A percentile compares a stretch with the other conserved stretches of the same genome.
Conservation (phyloP, 257 asterid species). For the Coffea eugenioides region DNA sequence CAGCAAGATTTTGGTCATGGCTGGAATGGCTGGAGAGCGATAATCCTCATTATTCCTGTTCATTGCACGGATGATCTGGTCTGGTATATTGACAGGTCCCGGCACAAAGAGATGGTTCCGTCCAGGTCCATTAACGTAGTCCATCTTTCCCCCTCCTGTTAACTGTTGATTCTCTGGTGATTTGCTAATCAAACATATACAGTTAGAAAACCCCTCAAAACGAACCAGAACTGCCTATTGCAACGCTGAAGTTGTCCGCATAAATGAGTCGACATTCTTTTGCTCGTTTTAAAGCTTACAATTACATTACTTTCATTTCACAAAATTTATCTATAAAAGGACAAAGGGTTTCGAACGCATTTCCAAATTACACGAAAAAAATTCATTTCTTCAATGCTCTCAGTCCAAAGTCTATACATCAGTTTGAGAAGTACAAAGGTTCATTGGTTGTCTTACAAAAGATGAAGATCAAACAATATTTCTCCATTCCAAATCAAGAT, state of each 20-base stretch:
- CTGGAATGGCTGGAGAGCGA: constrained; percentile 94
- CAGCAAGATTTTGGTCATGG: constrained; percentile 70
- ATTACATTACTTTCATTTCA: not conserved
- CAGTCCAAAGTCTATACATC: too few species aligned
- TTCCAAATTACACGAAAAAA: not conserved
- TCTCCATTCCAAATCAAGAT: too few species aligned
- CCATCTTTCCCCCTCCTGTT: constrained; percentile 54
- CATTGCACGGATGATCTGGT: constrained; percentile 94
- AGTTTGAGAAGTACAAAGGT: too few species aligned
- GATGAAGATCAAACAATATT: too few species aligned
- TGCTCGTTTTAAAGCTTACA: not conserved
- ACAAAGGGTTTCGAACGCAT: not conserved
- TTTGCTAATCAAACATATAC: not conserved
- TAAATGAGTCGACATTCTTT: not conserved
- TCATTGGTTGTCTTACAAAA: too few species aligned
- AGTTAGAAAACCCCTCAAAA: not conserved
- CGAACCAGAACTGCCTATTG: not conserved
- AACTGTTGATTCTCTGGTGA: not conserved
- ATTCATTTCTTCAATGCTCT: not conserved
- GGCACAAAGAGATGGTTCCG: constrained; percentile 98
- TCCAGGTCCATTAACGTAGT: constrained; percentile 88
- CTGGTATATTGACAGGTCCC: constrained; percentile 99
- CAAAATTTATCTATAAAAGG: not conserved
- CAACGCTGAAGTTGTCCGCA: not conserved
- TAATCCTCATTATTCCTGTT: constrained; percentile 96